Evolutionary conservation across 106 monocot genomes (phyloP), one percentile per base, ranked within the genome.

Genomic region (Narthecium ossifragum): DNA sequence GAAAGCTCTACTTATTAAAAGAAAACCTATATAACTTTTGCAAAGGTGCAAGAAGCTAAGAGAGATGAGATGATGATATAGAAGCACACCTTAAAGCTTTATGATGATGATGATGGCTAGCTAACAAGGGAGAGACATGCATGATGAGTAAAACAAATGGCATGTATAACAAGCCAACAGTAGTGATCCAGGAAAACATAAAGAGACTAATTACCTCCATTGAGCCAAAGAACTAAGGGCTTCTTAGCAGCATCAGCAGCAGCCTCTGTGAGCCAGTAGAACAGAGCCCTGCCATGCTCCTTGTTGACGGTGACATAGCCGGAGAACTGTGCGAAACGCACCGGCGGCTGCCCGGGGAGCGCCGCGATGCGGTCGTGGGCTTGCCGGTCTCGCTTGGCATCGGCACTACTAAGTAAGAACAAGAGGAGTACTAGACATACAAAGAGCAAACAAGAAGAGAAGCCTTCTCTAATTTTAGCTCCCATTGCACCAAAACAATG

Each of bases 211-310:
- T n/a, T n/a, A 88, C 93, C 93, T 88, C 93, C 93, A 67, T 93
- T 93, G 59, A 93, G 93, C 93, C 93, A 93, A 18, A 93, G 88
- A 55, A 93, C 76, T 1, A 93, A 75, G 26, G 93, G 93, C 69
- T 88, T 93, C 51, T 17, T 53, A 17, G 60, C 63, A 55, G 93
- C 70, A 39, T 70, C 61, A 24, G 34, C 31, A 38, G 41, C 61
- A 22, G 93, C 85, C 59, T 93, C 93, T 18, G 82, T 83, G 32
- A 93, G 74, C 93, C 93, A 93, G 66, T 93, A 93, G 80, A 93
- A 93, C 65, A 88, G 82, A 46, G 93, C 88, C 25, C 93, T 70
- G 0, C 88, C 93, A 32, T 77, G 76, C 52, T 69, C 56, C 70
- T 77, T 50, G 68, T 88, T 77, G 71, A 93, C 93, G 2, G 79